Conservation (phyloP, 2,329 filamentous ascomycete species). For the Ophiognomonia clavigignenti-juglandacearum region DNA sequence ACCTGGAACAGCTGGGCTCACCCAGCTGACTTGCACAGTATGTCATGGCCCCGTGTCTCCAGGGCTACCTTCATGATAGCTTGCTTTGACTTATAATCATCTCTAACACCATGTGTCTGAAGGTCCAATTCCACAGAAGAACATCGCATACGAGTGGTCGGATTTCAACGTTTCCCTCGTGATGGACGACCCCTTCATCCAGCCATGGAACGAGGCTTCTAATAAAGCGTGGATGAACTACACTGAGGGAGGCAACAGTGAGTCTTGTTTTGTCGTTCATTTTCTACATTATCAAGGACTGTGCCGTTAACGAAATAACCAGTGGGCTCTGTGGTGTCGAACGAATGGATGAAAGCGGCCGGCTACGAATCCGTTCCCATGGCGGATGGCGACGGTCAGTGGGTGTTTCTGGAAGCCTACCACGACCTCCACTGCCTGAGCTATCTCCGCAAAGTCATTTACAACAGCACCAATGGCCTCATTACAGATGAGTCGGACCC, state of each 20-base stretch:
- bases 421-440: slow-evolving; percentile 3
- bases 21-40: background rate
- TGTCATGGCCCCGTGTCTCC: too few species aligned
- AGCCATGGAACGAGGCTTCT: background rate
- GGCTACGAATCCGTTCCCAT: background rate
- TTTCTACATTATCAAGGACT: background rate
- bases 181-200: slow-evolving; percentile 3
- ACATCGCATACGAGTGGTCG: slow-evolving; percentile 1
- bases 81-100: too few species aligned
- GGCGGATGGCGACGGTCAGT: background rate
- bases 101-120: too few species aligned
- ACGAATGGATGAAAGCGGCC: background rate
- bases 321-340: background rate
- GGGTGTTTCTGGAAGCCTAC: background rate
- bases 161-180: background rate
- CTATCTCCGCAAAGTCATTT: slow-evolving; percentile 1
- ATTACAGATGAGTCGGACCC: background rate
- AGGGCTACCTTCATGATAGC: too few species aligned
- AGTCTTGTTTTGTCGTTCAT: background rate
- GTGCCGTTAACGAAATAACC: background rate
- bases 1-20: background rate
- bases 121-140: background rate
- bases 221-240: slow-evolving; percentile 1
- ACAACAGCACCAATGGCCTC: slow-evolving; percentile 1
- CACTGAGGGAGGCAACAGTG: slow-evolving; percentile 1